A percentile compares a stretch with the other conserved stretches of the same genome.
phyloP scores from a whole-genome alignment of 108 stramenopile species.

The Pseudonitzschia delicatissima region DNA sequence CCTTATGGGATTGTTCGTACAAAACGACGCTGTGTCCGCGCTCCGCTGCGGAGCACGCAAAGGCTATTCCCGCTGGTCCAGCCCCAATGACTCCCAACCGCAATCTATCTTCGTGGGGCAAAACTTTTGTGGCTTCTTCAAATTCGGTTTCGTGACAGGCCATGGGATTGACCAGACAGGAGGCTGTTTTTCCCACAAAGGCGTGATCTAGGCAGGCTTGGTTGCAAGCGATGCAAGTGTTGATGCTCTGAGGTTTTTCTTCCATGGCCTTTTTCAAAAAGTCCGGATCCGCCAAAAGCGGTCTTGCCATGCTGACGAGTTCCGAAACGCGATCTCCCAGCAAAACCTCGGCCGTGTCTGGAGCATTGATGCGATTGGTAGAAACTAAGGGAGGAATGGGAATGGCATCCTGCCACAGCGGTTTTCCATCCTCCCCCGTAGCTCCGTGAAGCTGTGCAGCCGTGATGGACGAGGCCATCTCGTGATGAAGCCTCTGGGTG shows the following conservation, averaged over 20 bases:
- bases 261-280: constrained; percentile 86
- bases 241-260: constrained; percentile 77
- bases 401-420: constrained; percentile 49
- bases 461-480: neutral
- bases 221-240: constrained; percentile 99
- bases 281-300: constrained; percentile 95
- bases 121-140: neutral
- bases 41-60: constrained; percentile 76
- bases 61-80: constrained; percentile 95
- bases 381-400: constrained; percentile 73
- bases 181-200: constrained; percentile 92
- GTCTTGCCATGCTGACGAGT: constrained; percentile 95
- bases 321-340: constrained; percentile 78
- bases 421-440: neutral
- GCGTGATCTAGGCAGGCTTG: constrained; percentile 99
- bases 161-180: constrained; percentile 94
- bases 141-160: constrained; percentile 95
- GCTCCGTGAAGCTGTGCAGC: neutral
- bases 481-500: constrained; percentile 82
- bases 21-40: constrained; percentile 90
- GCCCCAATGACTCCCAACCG: constrained; percentile 94
- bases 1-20: constrained; percentile 75
- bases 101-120: constrained; percentile 43
- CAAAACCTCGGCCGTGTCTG: constrained; percentile 78
- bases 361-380: constrained; percentile 98